These are phyloP conservation scores for Botrytis cinerea DNA, from an alignment of 2,329 filamentous ascomycete species.

Conservation along the genomic window DNA sequence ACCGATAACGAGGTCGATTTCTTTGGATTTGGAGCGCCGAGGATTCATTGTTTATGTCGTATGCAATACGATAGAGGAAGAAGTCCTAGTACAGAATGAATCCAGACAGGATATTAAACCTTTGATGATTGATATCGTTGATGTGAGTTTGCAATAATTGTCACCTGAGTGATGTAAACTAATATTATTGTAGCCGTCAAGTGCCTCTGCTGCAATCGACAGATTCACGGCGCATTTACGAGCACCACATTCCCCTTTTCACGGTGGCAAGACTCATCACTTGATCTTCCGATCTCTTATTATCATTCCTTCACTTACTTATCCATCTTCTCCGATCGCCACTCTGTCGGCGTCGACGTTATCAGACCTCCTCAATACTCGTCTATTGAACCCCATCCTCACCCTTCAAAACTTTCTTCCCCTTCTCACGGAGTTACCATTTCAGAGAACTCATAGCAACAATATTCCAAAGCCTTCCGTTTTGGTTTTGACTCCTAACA, in stretches of 20 bases:
- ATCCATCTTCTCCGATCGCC: constrained; percentile 80
- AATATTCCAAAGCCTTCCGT: constrained; percentile 60
- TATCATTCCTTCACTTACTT: constrained; percentile 78
- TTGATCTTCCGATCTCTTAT: constrained; percentile 78
- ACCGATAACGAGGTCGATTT: constrained; percentile 79
- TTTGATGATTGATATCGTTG: constrained; percentile 78
- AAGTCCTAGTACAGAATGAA: constrained; percentile 73
- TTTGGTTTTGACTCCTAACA: constrained; percentile 75
- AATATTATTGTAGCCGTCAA: constrained; percentile 57
- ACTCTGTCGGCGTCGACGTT: constrained; percentile 82
- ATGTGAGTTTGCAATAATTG: constrained; percentile 55
- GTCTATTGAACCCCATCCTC: constrained; percentile 85
- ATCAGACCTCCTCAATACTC: constrained; percentile 88
- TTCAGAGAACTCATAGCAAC: constrained; percentile 39
- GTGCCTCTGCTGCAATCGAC: constrained; percentile 67
- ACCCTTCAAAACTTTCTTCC: constrained; percentile 89
- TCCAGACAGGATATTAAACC: constrained; percentile 80
- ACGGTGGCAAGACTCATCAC: constrained; percentile 73
- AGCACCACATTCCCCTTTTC: constrained; percentile 72
- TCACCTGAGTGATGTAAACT: constrained; percentile 11
- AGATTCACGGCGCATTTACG: constrained; percentile 72
- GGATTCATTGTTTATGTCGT: constrained; percentile 94
- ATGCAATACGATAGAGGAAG: constrained; percentile 81
- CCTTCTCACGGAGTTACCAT: constrained; percentile 62
- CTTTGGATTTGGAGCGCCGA: constrained; percentile 82